Evolutionary conservation across 495 filamentous ascomycete genomes (phyloP), one percentile per base, ranked within the genome.

Genomic region (Neurospora intermedia): DNA sequence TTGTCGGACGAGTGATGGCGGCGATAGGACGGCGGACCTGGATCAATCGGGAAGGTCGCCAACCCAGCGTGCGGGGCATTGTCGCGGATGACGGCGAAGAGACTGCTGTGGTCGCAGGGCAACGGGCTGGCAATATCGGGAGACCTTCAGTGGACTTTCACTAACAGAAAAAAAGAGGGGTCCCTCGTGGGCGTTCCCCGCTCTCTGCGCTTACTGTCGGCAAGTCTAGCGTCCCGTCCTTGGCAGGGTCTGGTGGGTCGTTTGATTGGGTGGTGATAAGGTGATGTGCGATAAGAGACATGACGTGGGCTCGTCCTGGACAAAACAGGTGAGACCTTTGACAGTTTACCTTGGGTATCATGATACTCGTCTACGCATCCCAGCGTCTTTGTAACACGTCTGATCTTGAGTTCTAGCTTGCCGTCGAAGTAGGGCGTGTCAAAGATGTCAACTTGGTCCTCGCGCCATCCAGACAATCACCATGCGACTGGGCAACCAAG

Each of bases 31-130:
- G 20, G 23, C 54, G 23, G 13, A 31, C 16, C 48, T 59, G 74
- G 69, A 71, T 74, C 59, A 77, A 78, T 76, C 62, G 76, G 77
- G 76, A 74, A 76, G 78, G 79, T 79, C 80, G 78, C 72, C 73
- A 75, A 76, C 80, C 76, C 73, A 76, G 70, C 45, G 76, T 83
- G 82, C 80, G 82, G 82, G 82, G 82, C 82, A 83, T 82, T 59
- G 73, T 70, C 70, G 54, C 62, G 71, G 45, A 45, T 20, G 42
- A 43, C 5, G 69, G 74, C 43, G n/a, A 46, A 45, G 43, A 70
- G 38, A 72, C 15, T 69, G 62, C 35, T 38, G 35, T 38, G 35
- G 35, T 38, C 35, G 35, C 35, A 31, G 27, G 27, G 27, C 27
- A 38, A 38, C 35, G 35, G 35, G 35, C 4, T 6, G 35, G 27